These are phyloP conservation scores for Corchorus olitorius DNA, from an alignment of 345 rosid genomes.

Conservation along the genomic window DNA sequence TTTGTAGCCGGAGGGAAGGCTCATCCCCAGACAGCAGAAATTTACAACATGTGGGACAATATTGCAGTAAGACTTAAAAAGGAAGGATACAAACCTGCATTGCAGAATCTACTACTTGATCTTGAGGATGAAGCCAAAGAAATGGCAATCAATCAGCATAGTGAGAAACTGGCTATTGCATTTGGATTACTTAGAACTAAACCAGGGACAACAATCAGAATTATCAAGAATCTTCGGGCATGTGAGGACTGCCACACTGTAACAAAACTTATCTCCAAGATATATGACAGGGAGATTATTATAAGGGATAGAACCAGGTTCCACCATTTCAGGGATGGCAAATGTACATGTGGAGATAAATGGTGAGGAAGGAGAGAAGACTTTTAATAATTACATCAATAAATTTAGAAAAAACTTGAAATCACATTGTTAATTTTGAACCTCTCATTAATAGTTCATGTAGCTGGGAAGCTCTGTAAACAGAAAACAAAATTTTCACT, in stretches of 20 bases:
- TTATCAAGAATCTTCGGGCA: slow-evolving; percentile 65
- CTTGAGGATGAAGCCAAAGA: slow-evolving; percentile 54
- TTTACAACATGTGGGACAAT: slow-evolving; percentile 43
- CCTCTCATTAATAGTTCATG: neutral
- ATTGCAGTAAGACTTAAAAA: slow-evolving; percentile 40
- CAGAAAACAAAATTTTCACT: neutral
- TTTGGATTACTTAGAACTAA: slow-evolving; percentile 61
- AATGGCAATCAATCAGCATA: slow-evolving; percentile 56
- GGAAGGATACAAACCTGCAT: slow-evolving; percentile 53
- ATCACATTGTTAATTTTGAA: slow-evolving; percentile 15
- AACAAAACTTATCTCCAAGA: slow-evolving; percentile 54
- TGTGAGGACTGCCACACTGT: slow-evolving; percentile 64
- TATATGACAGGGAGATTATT: slow-evolving; percentile 48
- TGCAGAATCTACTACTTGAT: slow-evolving; percentile 38
- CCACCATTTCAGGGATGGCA: slow-evolving; percentile 55
- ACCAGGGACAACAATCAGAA: slow-evolving; percentile 43
- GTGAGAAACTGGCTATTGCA: slow-evolving; percentile 65
- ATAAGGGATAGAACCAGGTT: slow-evolving; percentile 69
- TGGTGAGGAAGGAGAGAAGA: slow-evolving; percentile 40
- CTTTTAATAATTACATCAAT: neutral
- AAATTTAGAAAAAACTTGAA: slow-evolving; percentile 9
- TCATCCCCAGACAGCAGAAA: slow-evolving; percentile 47
- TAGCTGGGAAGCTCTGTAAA: slow-evolving; percentile 9
- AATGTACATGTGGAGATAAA: slow-evolving; percentile 57
- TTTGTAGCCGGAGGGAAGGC: slow-evolving; percentile 58